These are phyloP conservation scores for Russula dissimulans DNA, from an alignment of 768 basidiomycete species.

Conservation along the genomic window DNA sequence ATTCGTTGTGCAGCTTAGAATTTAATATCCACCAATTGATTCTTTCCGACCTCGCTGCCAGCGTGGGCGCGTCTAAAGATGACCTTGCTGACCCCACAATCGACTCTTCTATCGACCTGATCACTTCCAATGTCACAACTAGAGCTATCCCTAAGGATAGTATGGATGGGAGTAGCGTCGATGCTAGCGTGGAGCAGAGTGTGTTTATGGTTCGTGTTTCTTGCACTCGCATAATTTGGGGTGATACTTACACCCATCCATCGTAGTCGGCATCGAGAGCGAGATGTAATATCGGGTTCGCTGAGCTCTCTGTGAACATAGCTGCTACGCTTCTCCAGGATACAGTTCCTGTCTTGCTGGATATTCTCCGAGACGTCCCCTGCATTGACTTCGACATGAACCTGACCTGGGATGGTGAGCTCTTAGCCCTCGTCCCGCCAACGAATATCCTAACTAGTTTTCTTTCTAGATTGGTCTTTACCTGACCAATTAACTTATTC, in stretches of 20 bases:
- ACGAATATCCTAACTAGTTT: background rate
- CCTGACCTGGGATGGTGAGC: slow-evolving; percentile 70
- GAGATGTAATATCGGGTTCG: slow-evolving; percentile 78
- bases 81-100: slow-evolving; percentile 18
- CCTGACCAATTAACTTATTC: slow-evolving; percentile 79
- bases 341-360: slow-evolving; percentile 53
- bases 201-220: slow-evolving; percentile 50
- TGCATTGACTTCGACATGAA: slow-evolving; percentile 69
- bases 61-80: slow-evolving; percentile 16
- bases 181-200: slow-evolving; percentile 25
- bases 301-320: slow-evolving; percentile 62
- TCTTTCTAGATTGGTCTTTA: slow-evolving; percentile 66
- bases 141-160: slow-evolving; percentile 19
- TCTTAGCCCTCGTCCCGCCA: background rate
- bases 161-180: slow-evolving; percentile 7
- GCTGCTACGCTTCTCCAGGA: slow-evolving; percentile 42
- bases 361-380: slow-evolving; percentile 63
- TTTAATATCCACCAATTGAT: slow-evolving; percentile 20
- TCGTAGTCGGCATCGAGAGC: slow-evolving; percentile 57
- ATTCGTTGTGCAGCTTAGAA: slow-evolving; percentile 16
- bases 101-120: slow-evolving; percentile 38
- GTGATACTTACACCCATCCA: background rate
- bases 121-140: slow-evolving; percentile 53
- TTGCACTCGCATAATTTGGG: background rate
- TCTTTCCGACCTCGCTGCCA: slow-evolving; percentile 20